These are phyloP conservation scores for Corynespora cassiicola DNA, from an alignment of 2,329 filamentous ascomycete species.

Conservation along the genomic window DNA sequence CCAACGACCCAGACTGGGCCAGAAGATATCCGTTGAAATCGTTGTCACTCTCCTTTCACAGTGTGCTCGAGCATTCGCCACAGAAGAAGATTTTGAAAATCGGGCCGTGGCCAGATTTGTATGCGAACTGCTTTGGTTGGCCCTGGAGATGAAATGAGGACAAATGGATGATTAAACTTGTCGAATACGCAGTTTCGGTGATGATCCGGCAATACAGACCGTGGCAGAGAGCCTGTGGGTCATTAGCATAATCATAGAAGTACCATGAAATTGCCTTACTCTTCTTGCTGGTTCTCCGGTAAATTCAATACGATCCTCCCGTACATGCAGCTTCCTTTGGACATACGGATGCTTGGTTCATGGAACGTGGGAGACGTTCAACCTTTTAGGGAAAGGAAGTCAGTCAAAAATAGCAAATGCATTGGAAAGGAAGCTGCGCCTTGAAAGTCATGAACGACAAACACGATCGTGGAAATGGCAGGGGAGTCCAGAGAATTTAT, in stretches of 20 bases:
- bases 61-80: constrained; percentile 19
- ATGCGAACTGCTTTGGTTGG: constrained; percentile 16
- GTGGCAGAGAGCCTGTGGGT: constrained; percentile 21
- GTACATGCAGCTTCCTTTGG: constrained; percentile 40
- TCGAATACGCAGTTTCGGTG: constrained; percentile 20
- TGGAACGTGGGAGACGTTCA: constrained; percentile 1
- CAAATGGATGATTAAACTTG: constrained; percentile 16
- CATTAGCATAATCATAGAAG: no score
- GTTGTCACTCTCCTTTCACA: constrained; percentile 24
- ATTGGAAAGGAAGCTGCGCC: constrained; percentile 3
- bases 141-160: constrained; percentile 12
- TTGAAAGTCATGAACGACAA: not conserved
- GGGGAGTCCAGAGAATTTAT: no score
- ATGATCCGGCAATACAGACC: constrained; percentile 19
- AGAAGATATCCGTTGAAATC: constrained; percentile 16
- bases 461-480: not conserved
- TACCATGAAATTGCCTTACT: constrained; percentile 7
- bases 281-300: constrained; percentile 31
- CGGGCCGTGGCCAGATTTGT: constrained; percentile 18
- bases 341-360: constrained; percentile 16
- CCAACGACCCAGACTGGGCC: constrained; percentile 17
- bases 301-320: constrained; percentile 45
- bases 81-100: constrained; percentile 22
- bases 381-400: constrained; percentile 11
- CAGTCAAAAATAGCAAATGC: constrained; percentile 13